Evolutionary conservation across 306 rosid species (phyloP).

Genomic region (Ceratonia siliqua): DNA sequence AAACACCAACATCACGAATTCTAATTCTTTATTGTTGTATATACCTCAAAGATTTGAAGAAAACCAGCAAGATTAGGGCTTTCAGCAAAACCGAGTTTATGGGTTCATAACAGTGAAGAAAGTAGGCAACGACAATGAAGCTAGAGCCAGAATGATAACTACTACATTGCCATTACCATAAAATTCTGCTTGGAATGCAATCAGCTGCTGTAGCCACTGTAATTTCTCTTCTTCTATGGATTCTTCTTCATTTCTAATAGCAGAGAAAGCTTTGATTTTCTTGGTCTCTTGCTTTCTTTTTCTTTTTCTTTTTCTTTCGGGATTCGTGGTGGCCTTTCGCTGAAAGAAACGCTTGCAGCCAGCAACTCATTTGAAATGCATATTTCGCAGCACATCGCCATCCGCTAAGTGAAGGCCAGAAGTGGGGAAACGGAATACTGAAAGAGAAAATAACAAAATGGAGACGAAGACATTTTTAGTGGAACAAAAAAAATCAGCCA

Average conservation of each 20-base stretch:
- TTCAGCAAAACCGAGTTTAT: slow-evolving; percentile 3
- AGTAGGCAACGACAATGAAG: neutral
- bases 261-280: neutral
- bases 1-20: neutral
- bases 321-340: neutral
- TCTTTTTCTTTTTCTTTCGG: too few species aligned
- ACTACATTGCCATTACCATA: neutral
- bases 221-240: neutral
- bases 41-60: neutral
- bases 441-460: neutral
- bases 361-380: neutral
- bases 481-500: too few species aligned
- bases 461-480: too few species aligned
- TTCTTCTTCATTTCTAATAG: neutral
- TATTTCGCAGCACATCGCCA: slow-evolving; percentile 3
- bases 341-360: neutral
- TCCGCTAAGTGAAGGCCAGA: neutral
- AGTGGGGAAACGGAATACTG: too few species aligned
- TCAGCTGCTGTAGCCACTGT: neutral
- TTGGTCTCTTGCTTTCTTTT: neutral
- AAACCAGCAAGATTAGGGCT: neutral
- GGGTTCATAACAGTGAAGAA: neutral
- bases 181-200: slow-evolving; percentile 1
- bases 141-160: neutral
- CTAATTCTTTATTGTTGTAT: neutral